phyloP scores from a whole-genome alignment of 371 early-diverging fungal species.

The Mucor piriformis region DNA sequence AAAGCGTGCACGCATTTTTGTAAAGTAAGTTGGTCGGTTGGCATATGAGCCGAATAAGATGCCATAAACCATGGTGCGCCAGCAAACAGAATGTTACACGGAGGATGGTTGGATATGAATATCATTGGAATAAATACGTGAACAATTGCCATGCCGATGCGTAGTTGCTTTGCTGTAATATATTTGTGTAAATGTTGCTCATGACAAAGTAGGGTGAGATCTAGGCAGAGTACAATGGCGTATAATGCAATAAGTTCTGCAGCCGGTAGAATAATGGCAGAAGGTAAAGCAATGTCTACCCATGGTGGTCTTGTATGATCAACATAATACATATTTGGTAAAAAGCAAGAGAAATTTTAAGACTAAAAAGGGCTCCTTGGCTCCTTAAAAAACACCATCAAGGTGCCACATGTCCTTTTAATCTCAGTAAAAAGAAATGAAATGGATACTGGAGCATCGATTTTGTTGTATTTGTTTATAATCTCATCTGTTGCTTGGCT shows the following conservation, averaged over 20 bases:
- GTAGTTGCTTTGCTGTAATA: constrained; percentile 8
- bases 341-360: constrained; percentile 1
- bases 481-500: too few species aligned
- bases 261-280: constrained; percentile 17
- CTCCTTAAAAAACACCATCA: too few species aligned
- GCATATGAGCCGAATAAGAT: constrained; percentile 21
- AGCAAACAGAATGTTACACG: constrained; percentile 16
- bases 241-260: constrained; percentile 10
- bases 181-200: constrained; percentile 5
- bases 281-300: constrained; percentile 26
- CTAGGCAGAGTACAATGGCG: neutral
- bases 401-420: too few species aligned
- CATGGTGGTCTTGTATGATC: constrained; percentile 21
- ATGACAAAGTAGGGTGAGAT: constrained; percentile 18
- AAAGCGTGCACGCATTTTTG: neutral
- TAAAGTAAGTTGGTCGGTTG: constrained; percentile 8
- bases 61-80: constrained; percentile 31
- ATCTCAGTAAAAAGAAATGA: too few species aligned
- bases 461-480: too few species aligned
- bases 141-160: constrained; percentile 6
- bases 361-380: too few species aligned
- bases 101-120: constrained; percentile 14
- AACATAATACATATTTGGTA: constrained; percentile 6
- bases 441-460: too few species aligned
- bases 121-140: constrained; percentile 24